A percentile compares a stretch with the other conserved stretches of the same genome.
Evolutionary conservation across 805 yeast genomes (phyloP).

Genomic region (Saturnispora saitoi): DNA sequence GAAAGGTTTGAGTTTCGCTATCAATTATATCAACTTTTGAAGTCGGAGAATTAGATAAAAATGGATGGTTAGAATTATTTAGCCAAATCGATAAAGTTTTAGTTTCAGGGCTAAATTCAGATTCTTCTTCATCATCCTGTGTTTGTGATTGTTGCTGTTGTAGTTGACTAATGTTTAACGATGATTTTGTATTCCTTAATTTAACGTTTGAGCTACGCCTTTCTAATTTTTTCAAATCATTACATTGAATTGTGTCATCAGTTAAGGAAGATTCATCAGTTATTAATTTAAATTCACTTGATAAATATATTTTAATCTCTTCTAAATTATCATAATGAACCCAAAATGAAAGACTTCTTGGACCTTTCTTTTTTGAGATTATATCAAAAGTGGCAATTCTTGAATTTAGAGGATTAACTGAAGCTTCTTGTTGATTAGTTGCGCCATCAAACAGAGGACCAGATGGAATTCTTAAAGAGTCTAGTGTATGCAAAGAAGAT

Average conservation of each 20-base stretch:
- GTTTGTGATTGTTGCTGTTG: too few relatives aligned
- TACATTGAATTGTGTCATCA: conserved; percentile 12
- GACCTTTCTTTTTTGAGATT: conserved; percentile 29
- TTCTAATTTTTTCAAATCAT: background rate
- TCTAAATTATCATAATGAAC: conserved; percentile 53
- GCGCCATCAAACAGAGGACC: background rate
- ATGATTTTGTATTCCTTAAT: conserved; percentile 18
- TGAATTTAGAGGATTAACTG: conserved; percentile 14
- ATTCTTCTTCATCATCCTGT: background rate
- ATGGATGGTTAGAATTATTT: conserved; percentile 21
- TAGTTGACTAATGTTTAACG: conserved; percentile 9
- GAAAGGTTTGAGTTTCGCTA: conserved; percentile 4
- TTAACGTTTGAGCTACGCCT: background rate
- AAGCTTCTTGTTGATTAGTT: background rate
- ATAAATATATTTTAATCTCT: conserved; percentile 41
- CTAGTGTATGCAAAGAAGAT: conserved; percentile 18
- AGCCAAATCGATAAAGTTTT: conserved; percentile 24
- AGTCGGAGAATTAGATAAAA: conserved; percentile 12
- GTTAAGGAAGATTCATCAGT: conserved; percentile 27
- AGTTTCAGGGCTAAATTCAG: conserved; percentile 25
- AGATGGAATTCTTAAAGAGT: conserved; percentile 17
- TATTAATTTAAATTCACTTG: conserved; percentile 34
- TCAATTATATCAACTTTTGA: conserved; percentile 7
- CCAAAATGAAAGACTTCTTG: conserved; percentile 36
- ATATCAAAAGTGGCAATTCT: conserved; percentile 30